A percentile compares a stretch with the other conserved stretches of the same genome.
These are phyloP conservation scores for Sporothrix mexicana DNA, from an alignment of 2,329 filamentous ascomycete species.

Conservation along the genomic window DNA sequence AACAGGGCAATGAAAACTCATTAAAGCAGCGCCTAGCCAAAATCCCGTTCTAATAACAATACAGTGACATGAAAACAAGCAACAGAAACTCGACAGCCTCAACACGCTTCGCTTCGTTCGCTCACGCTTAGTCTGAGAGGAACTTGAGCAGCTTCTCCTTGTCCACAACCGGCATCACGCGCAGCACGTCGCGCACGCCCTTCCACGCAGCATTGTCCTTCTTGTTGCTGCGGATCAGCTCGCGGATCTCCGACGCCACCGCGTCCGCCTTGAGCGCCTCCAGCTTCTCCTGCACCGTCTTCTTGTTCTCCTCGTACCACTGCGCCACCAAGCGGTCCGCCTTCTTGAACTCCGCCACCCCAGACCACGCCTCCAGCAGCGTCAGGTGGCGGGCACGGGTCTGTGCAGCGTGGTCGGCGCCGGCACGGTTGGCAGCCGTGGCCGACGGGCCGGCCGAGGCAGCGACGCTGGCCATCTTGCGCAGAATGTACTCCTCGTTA, in stretches of 20 bases:
- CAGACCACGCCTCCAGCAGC: constrained; percentile 82
- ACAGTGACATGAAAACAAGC: neutral
- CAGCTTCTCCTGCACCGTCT: constrained; percentile 80
- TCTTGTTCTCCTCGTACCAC: constrained; percentile 97
- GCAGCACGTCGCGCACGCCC: constrained; percentile 84
- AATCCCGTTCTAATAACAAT: constrained; percentile 1
- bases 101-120: neutral
- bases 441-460: constrained; percentile 42
- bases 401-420: constrained; percentile 48
- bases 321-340: constrained; percentile 83
- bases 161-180: constrained; percentile 86
- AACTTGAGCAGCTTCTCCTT: constrained; percentile 79
- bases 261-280: constrained; percentile 79
- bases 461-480: constrained; percentile 70
- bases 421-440: constrained; percentile 43
- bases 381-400: constrained; percentile 71
- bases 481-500: constrained; percentile 96
- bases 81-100: too few relatives aligned
- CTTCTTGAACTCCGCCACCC: constrained; percentile 74
- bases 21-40: neutral
- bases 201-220: constrained; percentile 77
- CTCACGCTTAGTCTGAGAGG: constrained; percentile 42
- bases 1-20: neutral
- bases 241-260: constrained; percentile 67
- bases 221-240: constrained; percentile 71